These are phyloP conservation scores for Neolentinus lepideus DNA, from an alignment of 1,284 basidiomycete genomes.

Conservation along the genomic window DNA sequence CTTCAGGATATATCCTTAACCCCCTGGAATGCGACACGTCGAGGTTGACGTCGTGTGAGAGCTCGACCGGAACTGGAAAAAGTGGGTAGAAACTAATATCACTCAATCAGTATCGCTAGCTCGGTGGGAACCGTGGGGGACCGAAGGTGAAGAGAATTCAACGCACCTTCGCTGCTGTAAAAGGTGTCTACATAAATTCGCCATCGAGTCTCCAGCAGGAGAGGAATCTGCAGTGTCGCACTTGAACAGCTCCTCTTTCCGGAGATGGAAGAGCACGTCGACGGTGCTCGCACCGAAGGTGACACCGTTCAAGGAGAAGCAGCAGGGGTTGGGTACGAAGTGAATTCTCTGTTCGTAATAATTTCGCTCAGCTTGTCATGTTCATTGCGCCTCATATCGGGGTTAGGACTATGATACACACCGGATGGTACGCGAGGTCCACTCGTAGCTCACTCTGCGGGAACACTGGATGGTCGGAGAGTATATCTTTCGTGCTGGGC, in stretches of 20 bases:
- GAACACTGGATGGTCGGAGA: conserved; percentile 77
- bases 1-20: conserved; percentile 37
- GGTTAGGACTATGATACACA: conserved; percentile 21
- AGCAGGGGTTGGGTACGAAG: conserved; percentile 82
- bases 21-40: conserved; percentile 72
- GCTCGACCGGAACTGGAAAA: conserved; percentile 77
- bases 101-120: conserved; percentile 1
- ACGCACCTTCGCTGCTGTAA: conserved; percentile 80
- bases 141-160: background rate
- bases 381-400: too few relatives aligned
- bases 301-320: conserved; percentile 82
- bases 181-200: conserved; percentile 72
- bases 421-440: conserved; percentile 37
- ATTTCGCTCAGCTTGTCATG: background rate
- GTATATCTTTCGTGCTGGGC: conserved; percentile 78
- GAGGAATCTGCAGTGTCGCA: conserved; percentile 57
- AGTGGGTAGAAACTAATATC: conserved; percentile 83
- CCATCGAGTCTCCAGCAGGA: conserved; percentile 66
- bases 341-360: conserved; percentile 52
- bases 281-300: conserved; percentile 75
- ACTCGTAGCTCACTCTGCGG: conserved; percentile 75
- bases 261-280: conserved; percentile 86
- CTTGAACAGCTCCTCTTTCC: conserved; percentile 78
- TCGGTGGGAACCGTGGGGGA: background rate
- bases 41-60: conserved; percentile 77